Evolutionary conservation across 768 basidiomycete genomes (phyloP).

Genomic region (Botryobasidium botryosum): DNA sequence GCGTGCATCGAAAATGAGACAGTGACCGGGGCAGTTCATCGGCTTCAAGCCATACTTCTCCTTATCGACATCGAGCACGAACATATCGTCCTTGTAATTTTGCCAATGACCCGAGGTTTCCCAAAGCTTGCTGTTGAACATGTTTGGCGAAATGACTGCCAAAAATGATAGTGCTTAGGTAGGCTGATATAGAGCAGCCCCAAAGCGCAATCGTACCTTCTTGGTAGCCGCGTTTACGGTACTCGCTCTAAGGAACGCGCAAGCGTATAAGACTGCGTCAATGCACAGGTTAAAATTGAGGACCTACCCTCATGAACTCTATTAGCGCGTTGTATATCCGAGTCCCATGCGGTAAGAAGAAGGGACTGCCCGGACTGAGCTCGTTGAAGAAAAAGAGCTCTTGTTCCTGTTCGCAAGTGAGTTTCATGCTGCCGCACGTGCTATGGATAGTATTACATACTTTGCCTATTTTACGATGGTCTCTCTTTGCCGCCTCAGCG

Average conservation of each 20-base stretch:
- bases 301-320: constrained; percentile 72
- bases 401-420: constrained; percentile 45
- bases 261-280: constrained; percentile 3
- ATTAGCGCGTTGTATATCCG: constrained; percentile 89
- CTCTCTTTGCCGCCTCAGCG: constrained; percentile 93
- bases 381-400: constrained; percentile 99
- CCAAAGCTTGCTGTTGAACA: constrained; percentile 94
- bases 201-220: constrained; percentile 40
- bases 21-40: constrained; percentile 99
- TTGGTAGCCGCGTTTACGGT: constrained; percentile 88
- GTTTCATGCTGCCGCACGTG: background rate
- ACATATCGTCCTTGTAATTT: constrained; percentile 98
- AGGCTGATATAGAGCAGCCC: background rate
- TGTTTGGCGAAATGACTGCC: constrained; percentile 90
- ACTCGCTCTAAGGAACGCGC: constrained; percentile 45
- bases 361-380: constrained; percentile 82
- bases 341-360: constrained; percentile 95
- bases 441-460: constrained; percentile 19
- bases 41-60: constrained; percentile 93
- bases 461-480: constrained; percentile 92
- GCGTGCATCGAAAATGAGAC: constrained; percentile 84
- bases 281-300: background rate
- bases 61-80: constrained; percentile 84
- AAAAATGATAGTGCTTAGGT: background rate
- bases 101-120: constrained; percentile 97